Conservation (phyloP, 2,329 filamentous ascomycete genomes). For the Aspergillus chevalieri region DNA sequence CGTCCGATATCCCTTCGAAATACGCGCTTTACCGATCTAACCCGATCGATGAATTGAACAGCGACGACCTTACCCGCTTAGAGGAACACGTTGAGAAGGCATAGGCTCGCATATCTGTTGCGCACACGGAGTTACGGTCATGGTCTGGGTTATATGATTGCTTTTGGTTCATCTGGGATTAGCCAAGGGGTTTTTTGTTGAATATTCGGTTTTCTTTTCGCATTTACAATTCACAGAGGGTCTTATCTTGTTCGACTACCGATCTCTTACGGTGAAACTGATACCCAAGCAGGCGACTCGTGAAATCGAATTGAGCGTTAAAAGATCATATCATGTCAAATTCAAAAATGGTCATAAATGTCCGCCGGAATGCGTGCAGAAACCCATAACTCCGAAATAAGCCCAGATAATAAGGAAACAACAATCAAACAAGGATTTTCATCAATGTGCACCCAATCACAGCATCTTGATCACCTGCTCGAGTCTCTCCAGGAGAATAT, state of each 20-base stretch:
- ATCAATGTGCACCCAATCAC: slow-evolving; percentile 13
- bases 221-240: background rate
- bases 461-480: slow-evolving; percentile 62
- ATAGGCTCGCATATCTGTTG: background rate
- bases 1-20: too few relatives aligned
- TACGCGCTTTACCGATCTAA: too few relatives aligned
- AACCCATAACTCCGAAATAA: slow-evolving; percentile 6
- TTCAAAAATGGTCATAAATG: background rate
- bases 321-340: background rate
- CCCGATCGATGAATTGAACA: too few relatives aligned
- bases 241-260: too few relatives aligned
- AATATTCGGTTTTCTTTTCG: background rate
- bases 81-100: too few relatives aligned
- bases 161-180: background rate
- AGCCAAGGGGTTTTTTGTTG: background rate
- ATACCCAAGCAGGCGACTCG: background rate
- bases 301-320: background rate
- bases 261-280: background rate
- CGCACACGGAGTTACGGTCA: background rate
- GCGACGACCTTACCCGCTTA: too few relatives aligned
- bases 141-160: background rate
- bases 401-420: slow-evolving; percentile 5
- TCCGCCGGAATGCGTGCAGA: slow-evolving; percentile 10
- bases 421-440: background rate
- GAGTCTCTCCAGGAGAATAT: slow-evolving; percentile 71